Evolutionary conservation across 495 filamentous ascomycete species (phyloP), one percentile per base, ranked within the genome.

Genomic region (Thermochaetoides thermophila): DNA sequence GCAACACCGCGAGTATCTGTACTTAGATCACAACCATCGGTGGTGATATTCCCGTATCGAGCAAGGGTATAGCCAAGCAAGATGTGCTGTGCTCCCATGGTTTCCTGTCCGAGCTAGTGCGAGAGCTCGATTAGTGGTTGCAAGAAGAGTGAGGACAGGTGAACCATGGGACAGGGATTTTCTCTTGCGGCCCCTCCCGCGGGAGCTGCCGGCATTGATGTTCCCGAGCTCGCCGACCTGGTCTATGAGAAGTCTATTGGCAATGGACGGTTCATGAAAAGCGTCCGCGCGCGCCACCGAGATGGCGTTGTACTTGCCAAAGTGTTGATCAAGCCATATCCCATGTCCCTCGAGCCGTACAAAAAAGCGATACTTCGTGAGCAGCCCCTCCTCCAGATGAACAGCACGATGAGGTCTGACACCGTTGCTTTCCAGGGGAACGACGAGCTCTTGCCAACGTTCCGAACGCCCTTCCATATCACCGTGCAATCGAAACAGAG

Each of bases 241-340:
- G 68, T 72, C 18, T 94, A 94, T 64, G 89, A 99, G 56, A 86
- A 79, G 57, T 81, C 84, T 11, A 75, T 96, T 49, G 91, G 89
- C 29, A 79, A 76, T 35, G 85, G 84, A n/a, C 73, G 89, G 18
- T 95, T 99, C 49, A 87, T 96, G 76, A 96, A 96, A 58, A 87
- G 79, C 42, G 85, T 96, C 41, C 73, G 86, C 38, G 91, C 91
- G 12, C 67, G 84, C 30, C 79, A 91, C 51, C 76, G 76, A 29
- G 79, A 93, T 66, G 89, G 91, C 29, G 60, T 92, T 12, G 85
- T 89, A 14, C 75, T 95, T 34, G 83, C 85, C 48, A 96, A 95
- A 60, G 76, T 93, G 10, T 78, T 92, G 34, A 78, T 94, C 60
- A 99, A 96, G 52, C 84, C 87, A 10, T 91, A 69, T 40, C 69